Evolutionary conservation across 345 rosid genomes (phyloP).

Genomic region (Citrus trifoliata): DNA sequence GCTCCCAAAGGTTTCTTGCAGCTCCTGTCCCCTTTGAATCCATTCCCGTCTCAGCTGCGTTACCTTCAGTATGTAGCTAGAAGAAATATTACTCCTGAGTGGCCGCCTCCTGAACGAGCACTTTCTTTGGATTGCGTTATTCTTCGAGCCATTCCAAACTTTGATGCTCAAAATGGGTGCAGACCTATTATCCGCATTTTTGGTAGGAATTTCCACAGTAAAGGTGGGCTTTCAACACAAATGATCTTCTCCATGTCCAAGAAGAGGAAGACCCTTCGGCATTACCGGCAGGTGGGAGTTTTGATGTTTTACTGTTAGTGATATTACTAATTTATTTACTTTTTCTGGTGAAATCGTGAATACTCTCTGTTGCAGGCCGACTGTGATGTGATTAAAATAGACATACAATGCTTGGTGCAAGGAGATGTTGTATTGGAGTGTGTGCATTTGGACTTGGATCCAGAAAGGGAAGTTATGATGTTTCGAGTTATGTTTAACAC

Average conservation of each 20-base stretch:
- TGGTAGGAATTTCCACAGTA: conserved; percentile 67
- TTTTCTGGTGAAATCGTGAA: conserved; percentile 12
- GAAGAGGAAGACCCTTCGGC: conserved; percentile 67
- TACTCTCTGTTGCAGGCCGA: conserved; percentile 61
- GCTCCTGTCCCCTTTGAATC: conserved; percentile 92
- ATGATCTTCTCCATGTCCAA: conserved; percentile 85
- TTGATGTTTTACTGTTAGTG: conserved; percentile 1
- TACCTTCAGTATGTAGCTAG: conserved; percentile 94
- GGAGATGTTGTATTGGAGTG: conserved; percentile 98
- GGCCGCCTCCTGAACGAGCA: conserved; percentile 98
- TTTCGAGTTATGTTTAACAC: conserved; percentile 97
- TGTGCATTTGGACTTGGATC: conserved; percentile 86
- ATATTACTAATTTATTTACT: conserved; percentile 2
- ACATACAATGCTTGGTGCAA: conserved; percentile 93
- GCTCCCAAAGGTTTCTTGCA: conserved; percentile 93
- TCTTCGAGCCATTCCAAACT: conserved; percentile 86
- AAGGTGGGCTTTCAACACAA: conserved; percentile 74
- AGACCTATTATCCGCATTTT: conserved; percentile 90
- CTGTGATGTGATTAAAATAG: conserved; percentile 95
- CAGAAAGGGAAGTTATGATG: conserved; percentile 97
- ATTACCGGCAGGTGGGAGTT: conserved; percentile 70
- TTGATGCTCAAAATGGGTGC: conserved; percentile 87
- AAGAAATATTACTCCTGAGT: conserved; percentile 79
- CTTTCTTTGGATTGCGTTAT: conserved; percentile 92
- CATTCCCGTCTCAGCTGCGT: conserved; percentile 93